Percentiles rank a stretch among this genome's conserved stretches.
Conservation (phyloP, 2,329 filamentous ascomycete genomes). For the Xylogone sp. region DNA sequence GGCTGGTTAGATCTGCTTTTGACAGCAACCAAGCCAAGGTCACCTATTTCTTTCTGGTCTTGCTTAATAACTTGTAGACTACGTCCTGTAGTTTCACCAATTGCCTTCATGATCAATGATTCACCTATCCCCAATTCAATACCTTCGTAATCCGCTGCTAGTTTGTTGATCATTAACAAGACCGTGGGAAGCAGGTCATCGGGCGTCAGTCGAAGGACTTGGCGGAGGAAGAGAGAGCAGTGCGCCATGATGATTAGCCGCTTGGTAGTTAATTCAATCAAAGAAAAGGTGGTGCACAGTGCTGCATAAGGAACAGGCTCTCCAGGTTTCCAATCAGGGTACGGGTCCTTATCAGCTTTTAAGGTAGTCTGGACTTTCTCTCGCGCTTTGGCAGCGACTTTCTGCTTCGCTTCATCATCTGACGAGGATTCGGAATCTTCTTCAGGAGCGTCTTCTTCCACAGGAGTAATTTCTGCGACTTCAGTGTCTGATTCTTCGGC, state of each 20-base stretch:
- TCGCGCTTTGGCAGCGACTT: conserved; percentile 68
- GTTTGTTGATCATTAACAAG: conserved; percentile 95
- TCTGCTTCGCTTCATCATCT: conserved; percentile 63
- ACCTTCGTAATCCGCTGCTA: conserved; percentile 93
- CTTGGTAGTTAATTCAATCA: conserved; percentile 93
- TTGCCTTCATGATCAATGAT: conserved; percentile 97
- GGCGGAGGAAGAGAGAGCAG: conserved; percentile 85
- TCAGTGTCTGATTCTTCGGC: conserved; percentile 37
- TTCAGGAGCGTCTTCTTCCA: conserved; percentile 16
- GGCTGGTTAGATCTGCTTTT: conserved; percentile 94
- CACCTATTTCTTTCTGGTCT: conserved; percentile 94
- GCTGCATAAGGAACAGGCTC: conserved; percentile 91
- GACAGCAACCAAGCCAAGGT: conserved; percentile 88
- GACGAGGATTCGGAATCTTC: conserved; percentile 36
- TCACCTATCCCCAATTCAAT: conserved; percentile 98
- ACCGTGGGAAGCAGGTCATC: conserved; percentile 84
- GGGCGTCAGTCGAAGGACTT: conserved; percentile 89
- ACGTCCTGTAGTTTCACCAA: conserved; percentile 89
- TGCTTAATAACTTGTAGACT: conserved; percentile 87
- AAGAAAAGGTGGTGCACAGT: conserved; percentile 88
- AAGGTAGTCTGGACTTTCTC: conserved; percentile 78
- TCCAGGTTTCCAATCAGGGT: conserved; percentile 89
- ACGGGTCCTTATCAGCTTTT: conserved; percentile 71
- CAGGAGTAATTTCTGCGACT: conserved; percentile 21
- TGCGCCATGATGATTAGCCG: conserved; percentile 83